Percentiles rank a stretch among this genome's conserved stretches.
Evolutionary conservation across 2,329 filamentous ascomycete species (phyloP).

Genomic region (Tympanopsis confertula): DNA sequence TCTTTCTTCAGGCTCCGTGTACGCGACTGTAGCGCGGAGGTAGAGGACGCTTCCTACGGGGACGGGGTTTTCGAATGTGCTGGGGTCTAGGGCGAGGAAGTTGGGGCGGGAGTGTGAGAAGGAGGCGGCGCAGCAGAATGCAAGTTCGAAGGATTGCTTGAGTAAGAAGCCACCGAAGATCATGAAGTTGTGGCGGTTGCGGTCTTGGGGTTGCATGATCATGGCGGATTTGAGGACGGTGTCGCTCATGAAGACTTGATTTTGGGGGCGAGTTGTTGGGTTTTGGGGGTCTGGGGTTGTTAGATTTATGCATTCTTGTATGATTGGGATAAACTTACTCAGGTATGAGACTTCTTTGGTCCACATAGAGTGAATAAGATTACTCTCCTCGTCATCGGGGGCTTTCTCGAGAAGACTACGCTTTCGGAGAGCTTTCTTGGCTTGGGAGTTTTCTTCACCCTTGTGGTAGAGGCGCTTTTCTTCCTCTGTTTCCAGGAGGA

Average conservation of each 20-base stretch:
- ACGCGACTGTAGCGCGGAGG: slow-evolving; percentile 54
- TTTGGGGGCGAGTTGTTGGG: slow-evolving; percentile 37
- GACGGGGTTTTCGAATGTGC: slow-evolving; percentile 61
- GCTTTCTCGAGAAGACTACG: slow-evolving; percentile 50
- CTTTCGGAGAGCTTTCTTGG: slow-evolving; percentile 49
- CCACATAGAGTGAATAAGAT: slow-evolving; percentile 62
- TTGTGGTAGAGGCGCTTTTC: slow-evolving; percentile 48
- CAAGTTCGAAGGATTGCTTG: slow-evolving; percentile 61
- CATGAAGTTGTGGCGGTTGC: slow-evolving; percentile 62
- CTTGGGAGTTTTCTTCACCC: slow-evolving; percentile 54
- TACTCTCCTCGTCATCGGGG: slow-evolving; percentile 57
- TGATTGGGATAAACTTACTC: neutral
- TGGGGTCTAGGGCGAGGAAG: slow-evolving; percentile 59
- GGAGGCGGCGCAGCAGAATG: slow-evolving; percentile 59
- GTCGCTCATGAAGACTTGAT: slow-evolving; percentile 49
- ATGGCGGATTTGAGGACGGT: slow-evolving; percentile 53
- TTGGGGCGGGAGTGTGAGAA: slow-evolving; percentile 56
- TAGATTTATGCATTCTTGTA: slow-evolving; percentile 2
- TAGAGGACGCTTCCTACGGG: slow-evolving; percentile 63
- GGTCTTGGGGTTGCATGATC: slow-evolving; percentile 64
- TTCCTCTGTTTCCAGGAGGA: slow-evolving; percentile 47
- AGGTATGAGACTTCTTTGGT: slow-evolving; percentile 47
- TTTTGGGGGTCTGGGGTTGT: slow-evolving; percentile 35
- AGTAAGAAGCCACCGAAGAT: slow-evolving; percentile 65
- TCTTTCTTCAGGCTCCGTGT: slow-evolving; percentile 43